Evolutionary conservation across 176 grass and related monocot genomes (phyloP), one percentile per base, ranked within the genome.

Genomic region (Pontederia paniculata): DNA sequence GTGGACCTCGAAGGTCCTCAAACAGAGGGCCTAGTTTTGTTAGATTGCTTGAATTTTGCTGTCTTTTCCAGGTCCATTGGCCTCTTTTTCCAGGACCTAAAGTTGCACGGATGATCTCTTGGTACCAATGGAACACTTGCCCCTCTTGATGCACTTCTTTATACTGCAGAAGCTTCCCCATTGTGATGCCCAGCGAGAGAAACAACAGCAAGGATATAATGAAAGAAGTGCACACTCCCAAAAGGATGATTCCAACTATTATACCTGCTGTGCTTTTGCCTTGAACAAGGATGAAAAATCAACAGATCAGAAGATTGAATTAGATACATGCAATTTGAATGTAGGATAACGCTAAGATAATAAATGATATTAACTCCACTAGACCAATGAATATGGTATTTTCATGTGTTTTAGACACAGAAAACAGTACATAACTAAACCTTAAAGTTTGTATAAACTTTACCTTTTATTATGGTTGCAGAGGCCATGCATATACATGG

Each of bases 1-100:
- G 82, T 20, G 83, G 83, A 11, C 93, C 93, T 17, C 93, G 79
- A 44, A 97, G 79, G 67, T 97, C 86, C 69, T 97, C 83, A 60
- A 97, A 97, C 31, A 97, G 73, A 42, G 86, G 83, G 37, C 83
- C 86, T 14, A 97, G 57, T 84, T 71, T 87, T 47, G 23, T 60
- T 28, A 77, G 73, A 45, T 77, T 77, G 4, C 55, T 54, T 57
- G 73, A 45, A 71, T 52, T 73, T 7, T 10, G 66, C 10, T 84
- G 70, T 57, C 48, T 74, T 63, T 80, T 95, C 81, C 81, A 89
- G 61, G 82, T 79, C 91, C 91, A 97, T 51, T 84, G 86, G 10
- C 91, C 86, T 63, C 74, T 81, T 77, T 81, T 87, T 47, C 82
- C 86, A 42, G 83, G 74, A 19, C 91, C 91, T 1, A 97, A 78